Conservation (phyloP, 768 basidiomycete genomes). For the Rhizopogon vinicolor region DNA sequence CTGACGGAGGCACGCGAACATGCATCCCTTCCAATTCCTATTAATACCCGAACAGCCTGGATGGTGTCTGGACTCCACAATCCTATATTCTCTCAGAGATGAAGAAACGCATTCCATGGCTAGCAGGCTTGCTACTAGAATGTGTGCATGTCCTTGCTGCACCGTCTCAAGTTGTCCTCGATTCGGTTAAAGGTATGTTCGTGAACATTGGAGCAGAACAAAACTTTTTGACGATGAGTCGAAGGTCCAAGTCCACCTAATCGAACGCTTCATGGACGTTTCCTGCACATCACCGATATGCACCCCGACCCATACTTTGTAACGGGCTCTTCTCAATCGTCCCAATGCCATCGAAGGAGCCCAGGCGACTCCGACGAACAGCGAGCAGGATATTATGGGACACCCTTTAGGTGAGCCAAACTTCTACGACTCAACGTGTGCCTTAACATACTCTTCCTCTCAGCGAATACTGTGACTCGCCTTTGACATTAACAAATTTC, state of each 20-base stretch:
- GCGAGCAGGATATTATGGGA: constrained; percentile 59
- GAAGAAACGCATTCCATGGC: not conserved
- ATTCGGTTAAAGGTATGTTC: constrained; percentile 13
- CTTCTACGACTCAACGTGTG: not conserved
- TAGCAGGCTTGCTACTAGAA: constrained; percentile 3
- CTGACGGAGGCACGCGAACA: no score
- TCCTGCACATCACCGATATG: constrained; percentile 80
- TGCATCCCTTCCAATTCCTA: not conserved
- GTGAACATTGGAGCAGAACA: not conserved
- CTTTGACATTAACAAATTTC: constrained; percentile 70
- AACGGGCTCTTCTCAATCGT: constrained; percentile 45
- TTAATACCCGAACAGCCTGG: not conserved
- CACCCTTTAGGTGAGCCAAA: constrained; percentile 56
- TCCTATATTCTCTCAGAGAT: not conserved
- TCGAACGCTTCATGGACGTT: constrained; percentile 61
- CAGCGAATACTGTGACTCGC: constrained; percentile 75
- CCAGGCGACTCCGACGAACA: constrained; percentile 43
- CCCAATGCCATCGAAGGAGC: constrained; percentile 61
- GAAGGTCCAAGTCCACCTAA: not conserved
- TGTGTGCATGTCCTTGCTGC: constrained; percentile 17
- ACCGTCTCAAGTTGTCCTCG: constrained; percentile 38
- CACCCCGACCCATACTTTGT: constrained; percentile 75
- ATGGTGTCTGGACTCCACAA: not conserved
- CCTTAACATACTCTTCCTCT: not conserved
- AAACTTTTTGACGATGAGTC: not conserved